A percentile compares a stretch with the other conserved stretches of the same genome.
Conservation (phyloP, 106 monocot species). For the Dioscorea alata region DNA sequence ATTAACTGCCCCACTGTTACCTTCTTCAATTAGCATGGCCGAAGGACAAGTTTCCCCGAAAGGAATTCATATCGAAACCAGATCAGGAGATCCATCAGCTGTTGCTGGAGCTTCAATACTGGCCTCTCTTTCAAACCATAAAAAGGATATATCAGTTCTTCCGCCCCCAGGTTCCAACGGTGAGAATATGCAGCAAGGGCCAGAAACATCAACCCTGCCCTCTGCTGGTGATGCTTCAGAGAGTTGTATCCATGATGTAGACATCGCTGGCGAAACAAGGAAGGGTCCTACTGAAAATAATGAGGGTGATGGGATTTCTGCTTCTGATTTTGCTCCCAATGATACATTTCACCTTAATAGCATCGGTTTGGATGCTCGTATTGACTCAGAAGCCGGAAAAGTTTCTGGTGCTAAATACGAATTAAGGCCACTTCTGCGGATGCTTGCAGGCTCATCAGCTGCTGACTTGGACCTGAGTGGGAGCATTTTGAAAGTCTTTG, state of each 20-base stretch:
- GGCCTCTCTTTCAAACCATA: slow-evolving; percentile 63
- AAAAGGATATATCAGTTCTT: slow-evolving; percentile 36
- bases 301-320: slow-evolving; percentile 13
- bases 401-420: slow-evolving; percentile 30
- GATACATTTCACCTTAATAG: slow-evolving; percentile 14
- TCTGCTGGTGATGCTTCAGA: slow-evolving; percentile 33
- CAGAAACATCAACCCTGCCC: slow-evolving; percentile 21
- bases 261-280: slow-evolving; percentile 15
- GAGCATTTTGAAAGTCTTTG: slow-evolving; percentile 35
- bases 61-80: slow-evolving; percentile 37
- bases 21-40: slow-evolving; percentile 26
- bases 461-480: slow-evolving; percentile 56
- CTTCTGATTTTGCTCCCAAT: slow-evolving; percentile 32
- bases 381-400: slow-evolving; percentile 31
- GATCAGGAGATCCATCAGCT: slow-evolving; percentile 55
- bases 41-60: slow-evolving; percentile 28
- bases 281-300: slow-evolving; percentile 30
- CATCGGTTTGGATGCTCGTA: slow-evolving; percentile 24
- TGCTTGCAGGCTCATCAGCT: slow-evolving; percentile 39
- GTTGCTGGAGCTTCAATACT: slow-evolving; percentile 75
- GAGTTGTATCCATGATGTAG: slow-evolving; percentile 15
- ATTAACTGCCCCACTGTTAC: slow-evolving; percentile 10
- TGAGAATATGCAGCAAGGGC: slow-evolving; percentile 31
- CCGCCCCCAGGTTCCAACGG: slow-evolving; percentile 45
- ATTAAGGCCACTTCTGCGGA: slow-evolving; percentile 32